Evolutionary conservation across 345 rosid species (phyloP).

Genomic region (Gossypium raimondii): DNA sequence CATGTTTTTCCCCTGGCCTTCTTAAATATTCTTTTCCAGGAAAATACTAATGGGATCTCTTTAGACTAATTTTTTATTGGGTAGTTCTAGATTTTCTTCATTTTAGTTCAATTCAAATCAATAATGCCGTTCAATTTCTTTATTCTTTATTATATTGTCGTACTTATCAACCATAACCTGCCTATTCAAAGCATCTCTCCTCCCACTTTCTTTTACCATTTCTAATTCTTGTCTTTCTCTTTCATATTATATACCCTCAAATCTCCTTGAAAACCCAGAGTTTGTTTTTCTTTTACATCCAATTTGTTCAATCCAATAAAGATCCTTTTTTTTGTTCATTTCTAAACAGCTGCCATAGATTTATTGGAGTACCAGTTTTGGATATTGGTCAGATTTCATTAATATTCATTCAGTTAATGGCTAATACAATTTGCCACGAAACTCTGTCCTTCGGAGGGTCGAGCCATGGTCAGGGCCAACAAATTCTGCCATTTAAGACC

Average conservation of each 20-base stretch:
- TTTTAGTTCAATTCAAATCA: slow-evolving; percentile 17
- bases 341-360: neutral
- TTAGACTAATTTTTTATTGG: neutral
- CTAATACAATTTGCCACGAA: slow-evolving; percentile 36
- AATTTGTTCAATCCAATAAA: slow-evolving; percentile 2
- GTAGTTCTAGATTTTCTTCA: neutral
- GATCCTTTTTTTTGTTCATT: neutral
- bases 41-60: neutral
- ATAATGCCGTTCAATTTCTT: slow-evolving; percentile 10
- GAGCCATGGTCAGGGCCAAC: slow-evolving; percentile 53
- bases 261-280: neutral
- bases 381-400: slow-evolving; percentile 10
- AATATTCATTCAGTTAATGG: slow-evolving; percentile 32
- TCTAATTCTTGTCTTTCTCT: slow-evolving; percentile 9
- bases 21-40: neutral
- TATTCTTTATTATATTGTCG: neutral
- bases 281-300: neutral
- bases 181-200: slow-evolving; percentile 10
- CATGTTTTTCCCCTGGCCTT: neutral
- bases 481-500: slow-evolving; percentile 50
- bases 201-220: slow-evolving; percentile 24
- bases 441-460: slow-evolving; percentile 66
- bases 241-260: neutral
- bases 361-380: neutral
- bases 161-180: neutral